These are phyloP conservation scores for Acanthamoeba sp. DNA, from an alignment of 208 protist species.

Conservation along the genomic window DNA sequence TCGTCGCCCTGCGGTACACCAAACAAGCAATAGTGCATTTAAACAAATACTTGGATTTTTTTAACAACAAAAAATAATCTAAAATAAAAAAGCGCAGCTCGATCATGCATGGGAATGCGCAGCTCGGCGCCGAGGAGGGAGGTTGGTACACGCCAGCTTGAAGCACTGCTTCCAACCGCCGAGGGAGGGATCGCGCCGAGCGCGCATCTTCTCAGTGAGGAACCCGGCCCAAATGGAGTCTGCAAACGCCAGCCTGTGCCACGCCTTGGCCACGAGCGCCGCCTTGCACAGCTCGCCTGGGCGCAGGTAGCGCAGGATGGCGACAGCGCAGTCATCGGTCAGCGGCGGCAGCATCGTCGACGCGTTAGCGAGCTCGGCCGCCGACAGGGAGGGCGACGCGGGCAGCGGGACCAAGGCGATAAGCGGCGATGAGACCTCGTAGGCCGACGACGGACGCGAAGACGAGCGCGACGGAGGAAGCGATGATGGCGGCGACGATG, in stretches of 20 bases:
- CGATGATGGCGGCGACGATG: background rate
- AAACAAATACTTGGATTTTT: too few relatives aligned
- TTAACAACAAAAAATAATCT: too few relatives aligned
- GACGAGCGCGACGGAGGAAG: background rate
- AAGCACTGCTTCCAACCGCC: conserved; percentile 45
- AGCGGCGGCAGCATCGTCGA: conserved; percentile 41
- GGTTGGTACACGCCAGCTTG: background rate
- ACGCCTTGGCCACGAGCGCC: background rate
- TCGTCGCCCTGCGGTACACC: conserved; percentile 57
- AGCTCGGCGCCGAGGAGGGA: background rate
- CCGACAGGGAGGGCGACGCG: background rate
- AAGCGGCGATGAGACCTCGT: background rate
- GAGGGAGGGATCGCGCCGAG: background rate
- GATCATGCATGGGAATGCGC: too few relatives aligned
- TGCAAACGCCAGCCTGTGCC: background rate
- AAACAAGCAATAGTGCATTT: too few relatives aligned
- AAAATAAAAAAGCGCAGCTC: too few relatives aligned
- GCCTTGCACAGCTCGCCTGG: background rate
- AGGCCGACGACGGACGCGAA: background rate
- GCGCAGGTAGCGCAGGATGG: background rate
- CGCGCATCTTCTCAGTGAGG: conserved; percentile 10
- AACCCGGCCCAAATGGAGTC: conserved; percentile 22
- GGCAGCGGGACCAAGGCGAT: background rate
- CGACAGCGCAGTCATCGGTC: background rate
- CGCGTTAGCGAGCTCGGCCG: background rate